Base-by-base conservation (phyloP, 2,329 filamentous ascomycete species). In the Aureobasidium sp. region DNA sequence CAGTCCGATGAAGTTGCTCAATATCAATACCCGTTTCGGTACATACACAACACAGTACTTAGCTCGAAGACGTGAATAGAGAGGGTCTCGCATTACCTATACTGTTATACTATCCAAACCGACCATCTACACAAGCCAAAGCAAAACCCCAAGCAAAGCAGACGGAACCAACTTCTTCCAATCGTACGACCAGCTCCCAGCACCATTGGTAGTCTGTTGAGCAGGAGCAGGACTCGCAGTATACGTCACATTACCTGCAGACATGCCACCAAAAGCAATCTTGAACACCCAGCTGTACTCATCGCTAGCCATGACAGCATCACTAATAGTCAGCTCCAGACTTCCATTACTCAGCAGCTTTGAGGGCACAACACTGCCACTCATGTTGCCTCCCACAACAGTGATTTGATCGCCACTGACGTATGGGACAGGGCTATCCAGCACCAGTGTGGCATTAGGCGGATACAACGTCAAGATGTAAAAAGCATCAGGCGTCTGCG, bases 401-500 rank as follows among this genome's bases (percentile, higher is more conserved):
- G 73, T 77, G 0, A 84, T 74, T 20, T 69, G 52, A 65, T 84
- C 82, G 0, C 79, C 80, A 1, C 72, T 61, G 7, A 82, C 52
- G 17, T 77, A 76, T 0, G 82, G 82, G 2, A 84, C 67, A 0
- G 78, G 76, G 36, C 75, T 76, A 37, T 75, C 67, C 5, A 83
- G 65, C 1, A 73, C 66, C 2, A 82, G 65, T 3, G 70, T 74
- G 1, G 69, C 70, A n/a, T 72, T 70, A 2, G 80, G 80, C 47
- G 73, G 73, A 6, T 74, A 72, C 37, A 84, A 65, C 1, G 76
- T 75, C 15, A 78, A 65, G 41, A 83, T 73, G 65, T 83, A 84
- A 63, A 84, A 84, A 0, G 82, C 81, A 9, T 81, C 76, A 1
- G 72, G 63, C 0, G 76, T 83, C 66, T 78, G 77, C 3, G 82